Evolutionary conservation across 345 rosid species (phyloP).

Genomic region (Erucastrum elatum): DNA sequence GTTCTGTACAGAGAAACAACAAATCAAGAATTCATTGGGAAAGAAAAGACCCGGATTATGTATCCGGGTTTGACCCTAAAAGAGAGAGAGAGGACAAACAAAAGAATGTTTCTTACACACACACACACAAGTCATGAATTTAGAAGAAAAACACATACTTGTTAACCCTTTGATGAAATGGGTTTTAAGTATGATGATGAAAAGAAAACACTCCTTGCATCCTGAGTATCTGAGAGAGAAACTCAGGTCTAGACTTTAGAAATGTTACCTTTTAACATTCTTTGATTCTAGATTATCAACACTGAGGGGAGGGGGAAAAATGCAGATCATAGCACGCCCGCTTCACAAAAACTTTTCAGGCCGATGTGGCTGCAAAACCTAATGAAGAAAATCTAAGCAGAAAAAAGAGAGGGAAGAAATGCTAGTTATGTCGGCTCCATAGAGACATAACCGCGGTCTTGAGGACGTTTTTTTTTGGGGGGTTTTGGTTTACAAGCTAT

Average conservation of each 20-base stretch:
- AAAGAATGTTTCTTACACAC: conserved; percentile 36
- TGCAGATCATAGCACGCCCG: conserved; percentile 71
- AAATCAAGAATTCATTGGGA: conserved; percentile 37
- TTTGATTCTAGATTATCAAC: conserved; percentile 51
- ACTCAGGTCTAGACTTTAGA: conserved; percentile 61
- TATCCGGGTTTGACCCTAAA: conserved; percentile 32
- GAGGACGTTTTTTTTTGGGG: neutral
- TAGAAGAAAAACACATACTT: conserved; percentile 15
- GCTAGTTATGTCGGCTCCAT: conserved; percentile 36
- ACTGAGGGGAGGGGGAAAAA: conserved; percentile 21
- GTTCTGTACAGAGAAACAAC: conserved; percentile 41
- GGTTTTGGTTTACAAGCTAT: conserved; percentile 57
- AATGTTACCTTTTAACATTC: conserved; percentile 58
- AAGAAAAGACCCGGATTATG: conserved; percentile 25
- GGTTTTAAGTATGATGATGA: conserved; percentile 21
- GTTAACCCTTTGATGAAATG: conserved; percentile 13
- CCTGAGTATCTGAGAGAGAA: conserved; percentile 40
- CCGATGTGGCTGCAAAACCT: conserved; percentile 72
- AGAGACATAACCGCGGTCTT: conserved; percentile 33
- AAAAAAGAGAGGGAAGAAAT: conserved; percentile 1
- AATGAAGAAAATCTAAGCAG: conserved; percentile 37
- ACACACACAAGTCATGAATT: conserved; percentile 31
- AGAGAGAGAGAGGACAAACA: conserved; percentile 20
- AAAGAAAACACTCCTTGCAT: conserved; percentile 20
- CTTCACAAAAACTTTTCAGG: conserved; percentile 71